Conservation (phyloP, 176 grass and related monocot genomes). For the Olyra latifolia region DNA sequence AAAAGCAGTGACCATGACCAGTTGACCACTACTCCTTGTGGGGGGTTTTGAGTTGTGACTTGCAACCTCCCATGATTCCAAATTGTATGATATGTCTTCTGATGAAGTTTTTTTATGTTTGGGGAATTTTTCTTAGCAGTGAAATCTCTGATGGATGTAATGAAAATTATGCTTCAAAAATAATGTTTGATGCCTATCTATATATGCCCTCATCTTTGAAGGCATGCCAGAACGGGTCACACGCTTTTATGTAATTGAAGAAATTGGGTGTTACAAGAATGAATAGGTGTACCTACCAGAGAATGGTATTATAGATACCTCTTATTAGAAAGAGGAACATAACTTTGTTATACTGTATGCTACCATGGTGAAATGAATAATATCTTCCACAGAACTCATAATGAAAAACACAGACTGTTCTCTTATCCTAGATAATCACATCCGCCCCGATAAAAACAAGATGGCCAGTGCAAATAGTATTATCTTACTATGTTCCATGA, state of each 20-base stretch:
- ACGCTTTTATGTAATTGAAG: neutral
- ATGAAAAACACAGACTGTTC: neutral
- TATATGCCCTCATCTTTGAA: neutral
- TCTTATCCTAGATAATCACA: neutral
- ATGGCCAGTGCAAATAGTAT: neutral
- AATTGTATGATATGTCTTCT: neutral
- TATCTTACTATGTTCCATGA: neutral
- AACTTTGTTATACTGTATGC: neutral
- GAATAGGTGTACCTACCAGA: neutral
- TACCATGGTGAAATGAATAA: neutral
- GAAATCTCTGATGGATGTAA: neutral
- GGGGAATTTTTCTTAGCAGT: neutral
- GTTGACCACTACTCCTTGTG: neutral
- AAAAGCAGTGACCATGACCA: neutral
- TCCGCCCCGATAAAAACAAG: neutral
- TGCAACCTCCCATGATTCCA: neutral
- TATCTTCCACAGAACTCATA: neutral
- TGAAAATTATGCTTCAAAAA: neutral
- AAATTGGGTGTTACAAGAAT: neutral
- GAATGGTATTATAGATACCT: neutral
- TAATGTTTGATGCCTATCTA: neutral
- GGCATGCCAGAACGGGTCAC: neutral
- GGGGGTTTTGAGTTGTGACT: neutral
- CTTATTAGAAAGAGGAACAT: neutral
- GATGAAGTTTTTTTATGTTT: neutral